A percentile compares a stretch with the other conserved stretches of the same genome.
Evolutionary conservation across 208 protist genomes (phyloP).

Genomic region (Trypanosoma caninum): DNA sequence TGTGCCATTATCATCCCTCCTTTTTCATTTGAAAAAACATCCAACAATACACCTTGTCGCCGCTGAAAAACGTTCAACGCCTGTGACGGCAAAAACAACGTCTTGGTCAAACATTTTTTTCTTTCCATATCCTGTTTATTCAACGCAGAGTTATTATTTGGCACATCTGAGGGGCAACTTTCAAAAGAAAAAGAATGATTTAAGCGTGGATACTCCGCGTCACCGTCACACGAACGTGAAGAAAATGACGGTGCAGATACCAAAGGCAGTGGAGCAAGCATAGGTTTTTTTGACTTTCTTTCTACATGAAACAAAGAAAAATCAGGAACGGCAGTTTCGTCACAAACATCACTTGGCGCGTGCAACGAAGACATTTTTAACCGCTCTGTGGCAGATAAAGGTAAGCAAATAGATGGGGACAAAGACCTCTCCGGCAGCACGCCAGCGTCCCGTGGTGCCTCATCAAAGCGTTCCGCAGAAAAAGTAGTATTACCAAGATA

Average conservation of each 20-base stretch:
- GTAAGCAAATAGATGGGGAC: background rate
- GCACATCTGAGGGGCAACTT: too few relatives aligned
- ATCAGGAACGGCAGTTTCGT: background rate
- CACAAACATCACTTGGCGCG: too few relatives aligned
- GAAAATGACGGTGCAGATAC: background rate
- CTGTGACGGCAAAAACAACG: background rate
- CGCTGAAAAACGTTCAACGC: background rate
- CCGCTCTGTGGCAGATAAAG: too few relatives aligned
- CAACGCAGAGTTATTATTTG: background rate
- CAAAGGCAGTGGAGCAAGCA: background rate
- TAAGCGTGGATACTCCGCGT: background rate
- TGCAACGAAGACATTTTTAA: too few relatives aligned
- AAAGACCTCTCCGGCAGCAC: background rate
- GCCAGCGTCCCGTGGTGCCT: background rate
- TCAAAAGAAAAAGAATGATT: background rate
- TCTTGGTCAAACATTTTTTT: too few relatives aligned
- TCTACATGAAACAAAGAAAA: background rate
- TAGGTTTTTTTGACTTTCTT: background rate
- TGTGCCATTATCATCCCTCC: constrained; percentile 24
- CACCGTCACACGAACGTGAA: background rate
- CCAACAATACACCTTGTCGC: background rate
- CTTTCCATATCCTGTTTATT: too few relatives aligned
- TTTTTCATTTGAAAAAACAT: constrained; percentile 9
- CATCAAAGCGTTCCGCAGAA: too few relatives aligned
- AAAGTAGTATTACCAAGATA: background rate